phyloP scores from a whole-genome alignment of 2,329 filamentous ascomycete species.

The Elsinoe necatrix region DNA sequence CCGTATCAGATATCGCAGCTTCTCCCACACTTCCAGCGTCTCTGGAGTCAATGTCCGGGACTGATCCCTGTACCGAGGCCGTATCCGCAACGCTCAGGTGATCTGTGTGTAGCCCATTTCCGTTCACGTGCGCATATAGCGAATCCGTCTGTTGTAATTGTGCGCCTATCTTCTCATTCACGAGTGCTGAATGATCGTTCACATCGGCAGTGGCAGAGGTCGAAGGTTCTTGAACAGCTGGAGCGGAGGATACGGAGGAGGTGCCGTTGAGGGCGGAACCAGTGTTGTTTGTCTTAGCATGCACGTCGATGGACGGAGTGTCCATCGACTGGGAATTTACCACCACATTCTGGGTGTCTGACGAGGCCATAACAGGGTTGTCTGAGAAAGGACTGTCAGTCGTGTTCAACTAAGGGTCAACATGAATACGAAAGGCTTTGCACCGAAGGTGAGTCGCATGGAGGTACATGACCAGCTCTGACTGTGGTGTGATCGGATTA shows the following conservation, averaged over 20 bases:
- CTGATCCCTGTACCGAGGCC: slow-evolving; percentile 27
- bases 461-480: background rate
- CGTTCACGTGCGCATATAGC: slow-evolving; percentile 10
- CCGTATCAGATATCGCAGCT: slow-evolving; percentile 69
- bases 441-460: slow-evolving; percentile 34
- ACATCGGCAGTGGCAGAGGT: slow-evolving; percentile 34
- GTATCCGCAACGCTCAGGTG: slow-evolving; percentile 18
- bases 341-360: slow-evolving; percentile 63
- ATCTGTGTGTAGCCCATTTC: slow-evolving; percentile 16
- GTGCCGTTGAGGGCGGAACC: slow-evolving; percentile 46
- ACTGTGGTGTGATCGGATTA: background rate
- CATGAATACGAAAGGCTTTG: background rate
- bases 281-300: slow-evolving; percentile 49
- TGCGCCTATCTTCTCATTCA: slow-evolving; percentile 6
- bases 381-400: background rate
- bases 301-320: slow-evolving; percentile 55
- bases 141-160: slow-evolving; percentile 9
- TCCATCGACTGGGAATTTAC: slow-evolving; percentile 60
- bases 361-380: slow-evolving; percentile 63
- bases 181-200: slow-evolving; percentile 24
- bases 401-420: background rate
- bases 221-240: slow-evolving; percentile 31
- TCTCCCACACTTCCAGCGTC: slow-evolving; percentile 54
- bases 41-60: slow-evolving; percentile 34
- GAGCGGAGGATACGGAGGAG: slow-evolving; percentile 29